These are phyloP conservation scores for Sedum album DNA, from an alignment of 164 flowering plant genomes.

Conservation along the genomic window DNA sequence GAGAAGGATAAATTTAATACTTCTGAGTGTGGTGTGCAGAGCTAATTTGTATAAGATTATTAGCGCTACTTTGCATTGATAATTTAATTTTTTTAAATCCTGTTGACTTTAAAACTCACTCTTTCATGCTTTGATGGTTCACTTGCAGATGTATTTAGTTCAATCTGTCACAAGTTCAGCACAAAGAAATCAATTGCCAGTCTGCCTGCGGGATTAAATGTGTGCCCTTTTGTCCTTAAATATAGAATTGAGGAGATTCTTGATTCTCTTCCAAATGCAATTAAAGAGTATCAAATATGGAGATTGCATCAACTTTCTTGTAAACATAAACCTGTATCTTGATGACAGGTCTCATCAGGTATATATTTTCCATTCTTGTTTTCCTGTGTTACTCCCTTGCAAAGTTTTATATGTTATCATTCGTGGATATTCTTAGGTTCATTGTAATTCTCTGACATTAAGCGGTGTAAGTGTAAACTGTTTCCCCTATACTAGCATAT, in stretches of 20 bases:
- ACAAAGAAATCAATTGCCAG: conserved; percentile 43
- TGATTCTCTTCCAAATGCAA: conserved; percentile 61
- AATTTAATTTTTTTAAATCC: neutral
- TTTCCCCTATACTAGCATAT: too few relatives aligned
- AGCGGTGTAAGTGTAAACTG: too few relatives aligned
- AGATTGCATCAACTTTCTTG: too few relatives aligned
- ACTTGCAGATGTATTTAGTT: conserved; percentile 42
- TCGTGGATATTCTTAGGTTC: too few relatives aligned
- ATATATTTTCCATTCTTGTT: too few relatives aligned
- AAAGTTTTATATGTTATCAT: too few relatives aligned
- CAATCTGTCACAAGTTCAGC: conserved; percentile 61
- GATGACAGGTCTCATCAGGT: too few relatives aligned
- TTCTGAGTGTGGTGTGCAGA: conserved; percentile 49
- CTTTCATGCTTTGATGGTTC: neutral
- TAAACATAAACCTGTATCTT: too few relatives aligned
- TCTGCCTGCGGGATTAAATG: conserved; percentile 58
- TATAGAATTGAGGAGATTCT: conserved; percentile 49
- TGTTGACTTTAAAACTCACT: neutral
- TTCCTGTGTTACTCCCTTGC: too few relatives aligned
- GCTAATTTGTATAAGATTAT: conserved; percentile 61
- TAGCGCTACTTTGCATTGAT: neutral
- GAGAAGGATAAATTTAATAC: conserved; percentile 59
- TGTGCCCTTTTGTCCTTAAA: conserved; percentile 49
- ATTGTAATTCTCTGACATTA: too few relatives aligned
- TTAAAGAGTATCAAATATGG: too few relatives aligned